These are phyloP conservation scores for Didymella lethalis DNA, from an alignment of 2,329 filamentous ascomycete species.

Conservation along the genomic window DNA sequence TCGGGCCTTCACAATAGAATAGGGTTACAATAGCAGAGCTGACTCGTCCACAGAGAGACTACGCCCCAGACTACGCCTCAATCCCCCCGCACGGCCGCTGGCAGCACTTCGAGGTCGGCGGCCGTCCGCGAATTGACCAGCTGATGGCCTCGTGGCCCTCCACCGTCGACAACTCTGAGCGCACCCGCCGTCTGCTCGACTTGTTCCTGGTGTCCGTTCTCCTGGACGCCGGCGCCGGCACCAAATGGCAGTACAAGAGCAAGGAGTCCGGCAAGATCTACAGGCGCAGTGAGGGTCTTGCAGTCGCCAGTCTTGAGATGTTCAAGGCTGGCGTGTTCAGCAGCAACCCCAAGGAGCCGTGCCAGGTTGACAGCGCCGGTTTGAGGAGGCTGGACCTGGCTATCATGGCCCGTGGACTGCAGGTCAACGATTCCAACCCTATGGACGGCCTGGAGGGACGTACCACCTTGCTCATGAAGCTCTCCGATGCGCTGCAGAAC, in stretches of 20 bases:
- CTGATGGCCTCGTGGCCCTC: conserved; percentile 74
- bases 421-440: conserved; percentile 81
- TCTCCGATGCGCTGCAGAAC: conserved; percentile 80
- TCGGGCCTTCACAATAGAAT: not conserved
- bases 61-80: conserved; percentile 69
- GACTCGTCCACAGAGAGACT: conserved; percentile 65
- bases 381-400: conserved; percentile 77
- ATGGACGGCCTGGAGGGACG: conserved; percentile 87
- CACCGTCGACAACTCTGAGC: conserved; percentile 74
- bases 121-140: conserved; percentile 74
- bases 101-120: conserved; percentile 73
- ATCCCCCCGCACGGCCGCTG: conserved; percentile 84
- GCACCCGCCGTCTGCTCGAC: conserved; percentile 77
- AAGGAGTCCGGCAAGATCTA: conserved; percentile 85
- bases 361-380: conserved; percentile 86
- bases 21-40: not conserved
- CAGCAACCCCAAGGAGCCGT: conserved; percentile 79
- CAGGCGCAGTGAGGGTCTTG: conserved; percentile 85
- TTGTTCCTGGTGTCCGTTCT: conserved; percentile 82
- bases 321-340: conserved; percentile 93
- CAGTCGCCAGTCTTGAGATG: conserved; percentile 83
- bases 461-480: conserved; percentile 76
- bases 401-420: conserved; percentile 79
- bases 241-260: conserved; percentile 90
- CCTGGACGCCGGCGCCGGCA: conserved; percentile 88